Evolutionary conservation across 2,329 filamentous ascomycete species (phyloP).

Genomic region (Gnomoniopsis smithogilvyi): DNA sequence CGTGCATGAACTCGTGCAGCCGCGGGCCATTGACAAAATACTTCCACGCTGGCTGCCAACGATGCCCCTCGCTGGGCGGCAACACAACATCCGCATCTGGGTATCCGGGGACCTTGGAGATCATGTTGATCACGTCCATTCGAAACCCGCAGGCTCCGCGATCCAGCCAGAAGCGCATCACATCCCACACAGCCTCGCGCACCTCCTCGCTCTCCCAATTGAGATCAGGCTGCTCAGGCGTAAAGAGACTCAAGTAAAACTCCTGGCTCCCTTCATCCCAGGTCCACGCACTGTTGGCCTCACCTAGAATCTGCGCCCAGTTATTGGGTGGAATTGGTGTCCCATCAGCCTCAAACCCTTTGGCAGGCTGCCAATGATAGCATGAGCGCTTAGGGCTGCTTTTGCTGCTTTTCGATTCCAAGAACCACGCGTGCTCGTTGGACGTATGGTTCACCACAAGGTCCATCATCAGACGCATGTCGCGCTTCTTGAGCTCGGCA

Average conservation of each 20-base stretch:
- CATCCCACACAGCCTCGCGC: constrained; percentile 62
- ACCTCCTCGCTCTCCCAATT: constrained; percentile 73
- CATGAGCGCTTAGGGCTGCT: constrained; percentile 53
- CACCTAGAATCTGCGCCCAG: constrained; percentile 37
- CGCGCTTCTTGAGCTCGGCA: constrained; percentile 55
- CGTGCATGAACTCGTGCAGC: constrained; percentile 15
- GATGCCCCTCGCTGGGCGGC: neutral
- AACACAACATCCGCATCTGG: constrained; percentile 12
- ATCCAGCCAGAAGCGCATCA: constrained; percentile 72
- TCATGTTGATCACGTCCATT: constrained; percentile 33
- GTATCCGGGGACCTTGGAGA: constrained; percentile 10
- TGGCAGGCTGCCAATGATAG: constrained; percentile 64
- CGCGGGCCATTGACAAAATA: constrained; percentile 14
- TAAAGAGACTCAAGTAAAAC: constrained; percentile 67
- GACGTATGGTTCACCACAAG: constrained; percentile 72
- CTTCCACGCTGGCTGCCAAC: constrained; percentile 12
- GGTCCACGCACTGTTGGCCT: constrained; percentile 40
- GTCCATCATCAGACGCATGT: constrained; percentile 69
- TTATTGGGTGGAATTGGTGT: constrained; percentile 61
- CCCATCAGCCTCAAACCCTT: constrained; percentile 49
- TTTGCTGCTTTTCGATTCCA: constrained; percentile 50
- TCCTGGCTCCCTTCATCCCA: constrained; percentile 47
- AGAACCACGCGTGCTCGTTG: constrained; percentile 56
- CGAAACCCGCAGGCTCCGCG: constrained; percentile 65
- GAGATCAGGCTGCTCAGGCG: constrained; percentile 69